Evolutionary conservation across 768 basidiomycete genomes (phyloP).

Genomic region (Tubosaeta sp.): DNA sequence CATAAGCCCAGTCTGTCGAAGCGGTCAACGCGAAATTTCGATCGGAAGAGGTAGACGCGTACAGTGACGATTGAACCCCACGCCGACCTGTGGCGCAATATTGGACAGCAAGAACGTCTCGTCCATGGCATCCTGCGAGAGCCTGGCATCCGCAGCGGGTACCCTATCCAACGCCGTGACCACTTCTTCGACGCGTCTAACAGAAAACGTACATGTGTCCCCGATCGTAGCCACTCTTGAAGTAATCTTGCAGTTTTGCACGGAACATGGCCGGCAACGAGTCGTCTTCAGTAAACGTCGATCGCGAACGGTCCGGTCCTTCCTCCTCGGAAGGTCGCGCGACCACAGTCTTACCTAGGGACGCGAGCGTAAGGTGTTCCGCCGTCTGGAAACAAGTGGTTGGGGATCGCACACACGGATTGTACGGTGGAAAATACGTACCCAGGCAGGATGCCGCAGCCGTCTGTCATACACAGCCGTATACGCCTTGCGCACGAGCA

Average conservation of each 20-base stretch:
- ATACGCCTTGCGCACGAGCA: conserved; percentile 77
- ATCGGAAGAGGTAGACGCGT: conserved; percentile 21
- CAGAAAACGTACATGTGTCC: conserved; percentile 80
- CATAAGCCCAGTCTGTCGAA: conserved; percentile 85
- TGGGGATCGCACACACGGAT: neutral
- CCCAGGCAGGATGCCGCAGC: conserved; percentile 91
- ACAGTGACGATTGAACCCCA: conserved; percentile 98
- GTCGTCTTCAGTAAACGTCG: conserved; percentile 80
- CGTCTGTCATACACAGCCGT: conserved; percentile 88
- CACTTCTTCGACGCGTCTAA: neutral
- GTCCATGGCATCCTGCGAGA: conserved; percentile 89
- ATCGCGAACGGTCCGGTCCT: conserved; percentile 66
- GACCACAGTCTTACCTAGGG: conserved; percentile 50
- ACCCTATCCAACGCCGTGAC: conserved; percentile 52
- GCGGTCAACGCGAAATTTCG: neutral
- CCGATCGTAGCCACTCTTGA: conserved; percentile 89
- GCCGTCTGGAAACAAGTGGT: conserved; percentile 60
- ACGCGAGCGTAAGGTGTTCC: conserved; percentile 84
- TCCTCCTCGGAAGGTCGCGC: conserved; percentile 34
- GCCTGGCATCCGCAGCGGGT: conserved; percentile 93
- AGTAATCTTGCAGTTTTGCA: conserved; percentile 84
- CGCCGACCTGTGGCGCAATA: conserved; percentile 97
- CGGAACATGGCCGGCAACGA: conserved; percentile 74
- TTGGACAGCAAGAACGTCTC: conserved; percentile 95
- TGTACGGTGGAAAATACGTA: conserved; percentile 29